Conservation (phyloP, 495 filamentous ascomycete genomes). For the Parathielavia hyrcaniae region DNA sequence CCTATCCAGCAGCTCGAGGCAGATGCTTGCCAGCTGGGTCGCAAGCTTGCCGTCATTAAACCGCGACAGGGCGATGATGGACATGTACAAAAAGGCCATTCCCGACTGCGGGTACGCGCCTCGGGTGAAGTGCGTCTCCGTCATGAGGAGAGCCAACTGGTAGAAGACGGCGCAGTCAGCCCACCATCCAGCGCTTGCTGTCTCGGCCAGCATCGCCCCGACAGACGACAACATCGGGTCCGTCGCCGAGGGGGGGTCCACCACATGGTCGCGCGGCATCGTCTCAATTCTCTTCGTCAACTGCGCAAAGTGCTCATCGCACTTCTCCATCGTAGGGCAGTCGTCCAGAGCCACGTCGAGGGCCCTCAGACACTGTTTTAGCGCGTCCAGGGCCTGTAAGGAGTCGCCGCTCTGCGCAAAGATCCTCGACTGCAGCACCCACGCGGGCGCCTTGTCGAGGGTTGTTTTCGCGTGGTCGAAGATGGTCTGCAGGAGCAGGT, state of each 20-base stretch:
- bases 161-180: constrained; percentile 69
- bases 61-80: constrained; percentile 64
- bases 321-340: constrained; percentile 64
- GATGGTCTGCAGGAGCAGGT: constrained; percentile 56
- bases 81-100: constrained; percentile 68
- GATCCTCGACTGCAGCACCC: constrained; percentile 70
- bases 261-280: constrained; percentile 51
- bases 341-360: constrained; percentile 59
- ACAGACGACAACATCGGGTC: constrained; percentile 57
- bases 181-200: constrained; percentile 78
- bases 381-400: constrained; percentile 55
- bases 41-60: constrained; percentile 69
- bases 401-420: constrained; percentile 66
- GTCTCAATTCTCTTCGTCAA: constrained; percentile 53
- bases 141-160: constrained; percentile 62
- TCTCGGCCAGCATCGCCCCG: constrained; percentile 69
- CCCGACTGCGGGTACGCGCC: constrained; percentile 69
- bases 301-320: constrained; percentile 62
- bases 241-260: constrained; percentile 45
- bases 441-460: constrained; percentile 70
- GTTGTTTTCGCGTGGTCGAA: constrained; percentile 59
- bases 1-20: constrained; percentile 58
- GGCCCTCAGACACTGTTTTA: constrained; percentile 62
- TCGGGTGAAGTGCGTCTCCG: constrained; percentile 58
- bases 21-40: constrained; percentile 55